Base-by-base conservation (phyloP, 2,329 filamentous ascomycete species). In the Diaporthe citriasiana region DNA sequence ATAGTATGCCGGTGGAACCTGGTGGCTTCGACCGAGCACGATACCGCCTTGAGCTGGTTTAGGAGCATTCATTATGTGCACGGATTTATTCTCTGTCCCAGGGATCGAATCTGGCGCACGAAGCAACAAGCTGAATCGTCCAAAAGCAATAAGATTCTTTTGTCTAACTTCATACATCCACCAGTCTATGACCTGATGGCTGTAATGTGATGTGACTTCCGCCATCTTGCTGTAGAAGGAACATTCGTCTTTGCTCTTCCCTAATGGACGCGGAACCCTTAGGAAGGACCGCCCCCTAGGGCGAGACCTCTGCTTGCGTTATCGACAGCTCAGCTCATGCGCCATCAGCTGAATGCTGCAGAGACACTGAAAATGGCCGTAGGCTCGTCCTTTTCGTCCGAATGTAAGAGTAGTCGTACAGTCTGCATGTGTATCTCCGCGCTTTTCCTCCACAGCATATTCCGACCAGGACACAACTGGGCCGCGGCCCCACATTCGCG, bases 141-240 rank as follows among this genome's bases (percentile, higher is more conserved):
- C 10, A 35, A 66, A n/a, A 47, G n/a, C 42, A 30, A 35, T 25
- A 25, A 8, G 9, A 13, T 51, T 50, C 45, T 51, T 38, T 66
- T 66, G 30, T 66, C 63, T 66, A 51, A 17, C 22, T 17, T 38
- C 22, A 51, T 40, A 40, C 63, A 51, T 66, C 45, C 51, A 51
- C 5, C 63, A 51, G 33, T 51, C 45, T 66, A 51, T 51, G 42
- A 35, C 25, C 63, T 38, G 33, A 38, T 19, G 22, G 13, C 63
- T 35, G n/a, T 4, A 51, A 19, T 57, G 9, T 45, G n/a, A n/a
- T n/a, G n/a, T n/a, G n/a, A n/a, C 30, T 33, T 19, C 33, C 30
- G 27, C n/a, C 45, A 17, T 51, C 45, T 50, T 35, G 19, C 13
- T 35, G 27, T 25, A 66, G 27, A 25, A 50, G 3, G n/a, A 13